These are phyloP conservation scores for Pogostemon cablin DNA, from an alignment of 257 asterid genomes.

Conservation along the genomic window DNA sequence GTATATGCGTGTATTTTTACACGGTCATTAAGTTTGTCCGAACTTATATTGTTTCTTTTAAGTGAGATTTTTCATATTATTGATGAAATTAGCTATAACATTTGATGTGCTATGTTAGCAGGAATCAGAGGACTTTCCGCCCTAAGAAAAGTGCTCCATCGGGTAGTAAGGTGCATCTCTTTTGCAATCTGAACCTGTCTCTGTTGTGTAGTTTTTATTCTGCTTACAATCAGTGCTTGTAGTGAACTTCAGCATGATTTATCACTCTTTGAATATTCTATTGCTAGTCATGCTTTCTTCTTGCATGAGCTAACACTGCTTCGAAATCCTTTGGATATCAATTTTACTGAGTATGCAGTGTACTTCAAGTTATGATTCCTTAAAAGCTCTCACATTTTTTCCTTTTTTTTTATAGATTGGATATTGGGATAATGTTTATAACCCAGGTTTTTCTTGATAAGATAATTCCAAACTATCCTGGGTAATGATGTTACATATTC, in stretches of 20 bases:
- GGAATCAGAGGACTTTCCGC: constrained; percentile 94
- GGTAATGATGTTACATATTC: neutral
- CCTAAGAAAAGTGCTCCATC: constrained; percentile 97
- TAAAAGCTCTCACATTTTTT: neutral
- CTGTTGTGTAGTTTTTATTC: neutral
- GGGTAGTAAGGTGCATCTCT: constrained; percentile 80
- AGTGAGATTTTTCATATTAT: neutral
- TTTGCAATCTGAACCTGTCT: constrained; percentile 25
- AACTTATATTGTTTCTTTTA: neutral
- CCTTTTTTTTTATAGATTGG: neutral
- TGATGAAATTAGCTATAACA: neutral
- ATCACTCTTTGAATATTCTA: neutral
- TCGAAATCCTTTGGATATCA: neutral
- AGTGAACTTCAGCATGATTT: constrained; percentile 11
- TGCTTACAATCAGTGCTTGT: neutral
- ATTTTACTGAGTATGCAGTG: neutral
- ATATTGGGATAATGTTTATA: constrained; percentile 1
- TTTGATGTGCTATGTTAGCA: constrained; percentile 40
- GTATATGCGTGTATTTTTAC: neutral
- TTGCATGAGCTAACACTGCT: neutral
- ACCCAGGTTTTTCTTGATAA: neutral
- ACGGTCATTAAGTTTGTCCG: constrained; percentile 3
- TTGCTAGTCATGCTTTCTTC: constrained; percentile 14
- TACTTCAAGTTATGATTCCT: constrained; percentile 20
- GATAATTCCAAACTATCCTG: constrained; percentile 7